Evolutionary conservation across 2,329 filamentous ascomycete genomes (phyloP).

Genomic region (Chaetomiaceae sp.): DNA sequence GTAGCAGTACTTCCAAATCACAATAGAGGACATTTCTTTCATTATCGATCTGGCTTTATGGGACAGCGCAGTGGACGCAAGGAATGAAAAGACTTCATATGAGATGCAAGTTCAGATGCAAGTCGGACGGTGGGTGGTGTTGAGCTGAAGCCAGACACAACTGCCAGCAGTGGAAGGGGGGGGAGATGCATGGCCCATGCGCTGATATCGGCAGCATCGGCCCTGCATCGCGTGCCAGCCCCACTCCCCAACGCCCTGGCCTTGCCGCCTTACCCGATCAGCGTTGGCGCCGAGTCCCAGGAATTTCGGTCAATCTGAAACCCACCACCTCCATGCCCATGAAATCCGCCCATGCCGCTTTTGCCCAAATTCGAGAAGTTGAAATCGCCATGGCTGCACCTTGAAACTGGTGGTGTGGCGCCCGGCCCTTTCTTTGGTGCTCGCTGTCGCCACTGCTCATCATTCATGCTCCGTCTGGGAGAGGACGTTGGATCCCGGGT

Average conservation of each 20-base stretch:
- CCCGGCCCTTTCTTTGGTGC: not conserved
- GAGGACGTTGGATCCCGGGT: too few species aligned
- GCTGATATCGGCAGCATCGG: slow-evolving; percentile 7
- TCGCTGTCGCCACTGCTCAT: slow-evolving; percentile 1
- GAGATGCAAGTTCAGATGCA: too few species aligned
- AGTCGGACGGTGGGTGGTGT: too few species aligned
- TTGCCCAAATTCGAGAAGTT: slow-evolving; percentile 7
- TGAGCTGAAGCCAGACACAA: too few species aligned
- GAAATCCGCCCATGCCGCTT: slow-evolving; percentile 5
- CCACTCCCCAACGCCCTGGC: slow-evolving; percentile 2
- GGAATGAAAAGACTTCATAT: too few species aligned
- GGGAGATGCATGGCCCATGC: not conserved
- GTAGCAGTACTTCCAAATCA: too few species aligned
- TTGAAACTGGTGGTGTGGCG: not conserved
- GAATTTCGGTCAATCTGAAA: slow-evolving; percentile 17
- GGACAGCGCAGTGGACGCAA: too few species aligned
- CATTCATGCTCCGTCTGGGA: slow-evolving; percentile 4
- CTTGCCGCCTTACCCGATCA: slow-evolving; percentile 7
- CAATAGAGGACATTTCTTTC: too few species aligned
- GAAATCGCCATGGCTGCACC: not conserved
- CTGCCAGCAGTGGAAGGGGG: too few species aligned
- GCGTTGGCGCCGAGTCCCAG: slow-evolving; percentile 7
- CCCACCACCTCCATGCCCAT: slow-evolving; percentile 11
- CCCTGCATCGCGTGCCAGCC: slow-evolving; percentile 10
- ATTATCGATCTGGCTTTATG: too few species aligned